Evolutionary conservation across 2,329 filamentous ascomycete genomes (phyloP).

Genomic region (Hawksworthiomyces lignivorus): DNA sequence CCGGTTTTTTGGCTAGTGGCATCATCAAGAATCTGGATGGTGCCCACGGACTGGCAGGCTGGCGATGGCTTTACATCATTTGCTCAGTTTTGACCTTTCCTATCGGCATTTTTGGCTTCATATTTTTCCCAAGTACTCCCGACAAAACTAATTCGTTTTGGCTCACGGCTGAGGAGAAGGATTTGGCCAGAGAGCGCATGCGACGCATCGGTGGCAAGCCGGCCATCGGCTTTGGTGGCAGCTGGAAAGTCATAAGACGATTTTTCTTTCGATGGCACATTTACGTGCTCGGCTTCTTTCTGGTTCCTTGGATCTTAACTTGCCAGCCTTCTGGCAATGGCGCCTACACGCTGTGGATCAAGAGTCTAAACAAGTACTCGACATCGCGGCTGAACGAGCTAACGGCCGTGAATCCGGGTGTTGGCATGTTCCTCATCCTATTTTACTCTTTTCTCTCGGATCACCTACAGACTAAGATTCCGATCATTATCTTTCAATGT

Average conservation of each 20-base stretch:
- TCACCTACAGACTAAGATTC: constrained; percentile 5
- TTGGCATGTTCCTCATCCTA: constrained; percentile 3
- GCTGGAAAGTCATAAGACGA: constrained; percentile 4
- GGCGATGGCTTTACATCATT: constrained; percentile 9
- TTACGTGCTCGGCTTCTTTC: constrained; percentile 27
- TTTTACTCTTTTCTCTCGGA: constrained; percentile 6
- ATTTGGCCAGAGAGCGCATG: constrained; percentile 36
- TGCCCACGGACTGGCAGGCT: constrained; percentile 26
- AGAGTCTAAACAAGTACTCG: constrained; percentile 30
- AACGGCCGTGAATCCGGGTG: constrained; percentile 7
- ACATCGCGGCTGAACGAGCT: constrained; percentile 7
- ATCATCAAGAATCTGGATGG: constrained; percentile 21
- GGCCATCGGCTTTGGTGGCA: constrained; percentile 5
- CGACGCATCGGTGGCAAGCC: constrained; percentile 27
- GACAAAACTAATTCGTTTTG: constrained; percentile 3
- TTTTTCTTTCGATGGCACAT: constrained; percentile 21
- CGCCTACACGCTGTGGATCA: constrained; percentile 50
- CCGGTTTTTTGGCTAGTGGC: constrained; percentile 34
- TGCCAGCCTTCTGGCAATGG: constrained; percentile 45
- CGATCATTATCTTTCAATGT: constrained; percentile 6
- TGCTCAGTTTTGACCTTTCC: constrained; percentile 16
- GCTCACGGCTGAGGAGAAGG: constrained; percentile 34
- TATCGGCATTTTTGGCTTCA: constrained; percentile 14
- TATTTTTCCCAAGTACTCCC: constrained; percentile 14
- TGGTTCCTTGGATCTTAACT: constrained; percentile 26